Conservation (phyloP, 345 rosid species). For the Eucalyptus viminalis region DNA sequence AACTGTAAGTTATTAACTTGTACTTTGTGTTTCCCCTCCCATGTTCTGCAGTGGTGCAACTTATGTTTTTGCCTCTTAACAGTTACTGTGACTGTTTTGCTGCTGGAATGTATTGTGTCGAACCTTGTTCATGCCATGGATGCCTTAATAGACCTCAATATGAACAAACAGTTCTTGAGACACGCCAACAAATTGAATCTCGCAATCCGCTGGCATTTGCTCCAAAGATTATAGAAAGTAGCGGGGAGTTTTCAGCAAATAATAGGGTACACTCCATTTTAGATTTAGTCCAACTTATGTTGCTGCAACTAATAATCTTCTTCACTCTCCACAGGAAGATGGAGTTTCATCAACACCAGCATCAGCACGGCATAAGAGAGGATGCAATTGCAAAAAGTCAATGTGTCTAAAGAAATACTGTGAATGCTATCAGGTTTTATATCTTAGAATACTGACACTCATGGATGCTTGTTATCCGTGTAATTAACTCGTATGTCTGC, state of each 20-base stretch:
- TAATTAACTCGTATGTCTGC: background rate
- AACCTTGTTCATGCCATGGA: conserved; percentile 43
- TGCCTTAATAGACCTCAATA: conserved; percentile 50
- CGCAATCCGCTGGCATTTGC: conserved; percentile 63
- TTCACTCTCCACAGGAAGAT: conserved; percentile 20
- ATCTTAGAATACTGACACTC: background rate
- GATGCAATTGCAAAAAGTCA: conserved; percentile 65
- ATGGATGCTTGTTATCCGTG: background rate
- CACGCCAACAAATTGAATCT: conserved; percentile 40
- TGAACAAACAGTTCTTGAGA: conserved; percentile 34
- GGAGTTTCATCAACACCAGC: conserved; percentile 15
- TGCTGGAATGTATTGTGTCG: conserved; percentile 45
- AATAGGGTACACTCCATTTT: conserved; percentile 2
- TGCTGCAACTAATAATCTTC: background rate
- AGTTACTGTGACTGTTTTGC: conserved; percentile 73
- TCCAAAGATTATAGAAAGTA: conserved; percentile 33
- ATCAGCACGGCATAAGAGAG: conserved; percentile 47
- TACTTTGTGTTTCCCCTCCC: background rate
- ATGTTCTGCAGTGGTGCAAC: background rate
- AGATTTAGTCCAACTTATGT: background rate
- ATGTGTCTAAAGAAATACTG: conserved; percentile 57
- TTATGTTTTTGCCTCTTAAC: background rate
- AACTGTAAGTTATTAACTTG: conserved; percentile 30
- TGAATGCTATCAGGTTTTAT: conserved; percentile 59
- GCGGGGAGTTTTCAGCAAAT: background rate